Evolutionary conservation across 108 stramenopile genomes (phyloP), one percentile per base, ranked within the genome.

Genomic region (Aurantiochytrium sp.): DNA sequence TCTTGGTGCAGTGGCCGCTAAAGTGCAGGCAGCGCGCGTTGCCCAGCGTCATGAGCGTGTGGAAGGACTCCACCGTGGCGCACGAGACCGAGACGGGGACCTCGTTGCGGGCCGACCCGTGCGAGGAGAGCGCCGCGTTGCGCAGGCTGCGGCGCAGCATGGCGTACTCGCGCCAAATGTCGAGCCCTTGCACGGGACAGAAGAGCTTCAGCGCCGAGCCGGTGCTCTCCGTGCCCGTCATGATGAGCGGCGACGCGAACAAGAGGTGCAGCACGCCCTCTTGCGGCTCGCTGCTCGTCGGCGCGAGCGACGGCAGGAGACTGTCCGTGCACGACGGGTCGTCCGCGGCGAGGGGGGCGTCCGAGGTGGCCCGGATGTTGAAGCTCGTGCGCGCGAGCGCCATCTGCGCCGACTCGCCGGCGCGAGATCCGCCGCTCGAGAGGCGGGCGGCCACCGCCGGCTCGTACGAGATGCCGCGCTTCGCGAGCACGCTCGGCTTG

Each of bases 11-110:
- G 45, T 81, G 73, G 39, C 73, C 73, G 73, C 73, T 81, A 48
- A 81, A 81, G 3, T 81, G 73, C 15, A 81, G 30, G 73, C 73
- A 81, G 73, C 73, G 73, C n/a, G 30, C 73, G 45, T 81, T 81
- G 10, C 73, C 73, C n/a, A 81, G 73, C 6, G 73, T 81, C 73
- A 81, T 81, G 24, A 81, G 73, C 27, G 73, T 39, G 73, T 81
- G 73, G 2, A 81, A 81, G 39, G 39, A 48, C 42, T 81, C 73
- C n/a, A 81, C 45, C 24, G 73, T 81, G n/a, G 73, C 73, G 30
- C 42, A 48, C 42, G 73, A 81, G 12, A 81, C 73, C 10, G 73
- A 22, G 10, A 81, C 73, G 30, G 73, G 73, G 45, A 81, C 45
- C 27, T 81, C 42, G 73, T n/a, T 48, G 1, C 45, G 73, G 10